Conservation (phyloP, 139 green algal species). For the Ettlia oleoabundans region DNA sequence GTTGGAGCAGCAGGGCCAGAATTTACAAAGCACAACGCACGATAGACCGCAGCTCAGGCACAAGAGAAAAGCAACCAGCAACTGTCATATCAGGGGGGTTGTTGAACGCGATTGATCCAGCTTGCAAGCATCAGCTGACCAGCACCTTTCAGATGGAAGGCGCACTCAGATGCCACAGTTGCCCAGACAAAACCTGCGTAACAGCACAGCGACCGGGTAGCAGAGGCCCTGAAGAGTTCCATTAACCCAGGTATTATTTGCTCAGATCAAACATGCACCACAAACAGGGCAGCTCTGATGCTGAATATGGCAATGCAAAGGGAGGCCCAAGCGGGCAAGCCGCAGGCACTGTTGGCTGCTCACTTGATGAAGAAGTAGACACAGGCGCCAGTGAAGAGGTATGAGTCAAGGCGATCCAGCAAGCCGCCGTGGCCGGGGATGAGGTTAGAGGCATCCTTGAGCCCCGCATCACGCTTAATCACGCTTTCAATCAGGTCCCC, state of each 20-base stretch:
- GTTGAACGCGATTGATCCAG: background rate
- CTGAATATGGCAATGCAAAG: too few relatives aligned
- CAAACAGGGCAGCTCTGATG: too few relatives aligned
- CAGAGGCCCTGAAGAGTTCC: too few relatives aligned
- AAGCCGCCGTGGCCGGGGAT: constrained; percentile 98
- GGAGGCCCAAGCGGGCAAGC: background rate
- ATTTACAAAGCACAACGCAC: too few relatives aligned
- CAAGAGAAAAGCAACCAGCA: too few relatives aligned
- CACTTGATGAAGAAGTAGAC: constrained; percentile 77
- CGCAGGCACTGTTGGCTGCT: background rate
- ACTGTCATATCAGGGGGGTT: too few relatives aligned
- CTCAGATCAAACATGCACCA: too few relatives aligned
- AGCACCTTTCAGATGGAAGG: background rate
- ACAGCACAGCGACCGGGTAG: background rate
- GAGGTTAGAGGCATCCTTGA: constrained; percentile 92
- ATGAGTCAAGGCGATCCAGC: constrained; percentile 95
- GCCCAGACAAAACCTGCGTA: background rate
- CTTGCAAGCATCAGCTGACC: background rate
- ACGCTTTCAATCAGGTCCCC: constrained; percentile 98
- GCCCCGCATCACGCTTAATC: constrained; percentile 96
- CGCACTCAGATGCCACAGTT: background rate
- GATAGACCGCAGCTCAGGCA: too few relatives aligned
- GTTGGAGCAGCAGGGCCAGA: too few relatives aligned
- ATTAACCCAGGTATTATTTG: too few relatives aligned
- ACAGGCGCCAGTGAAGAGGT: constrained; percentile 95